Base-by-base conservation (phyloP, 2,329 filamentous ascomycete species). In the Apiospora koreana region DNA sequence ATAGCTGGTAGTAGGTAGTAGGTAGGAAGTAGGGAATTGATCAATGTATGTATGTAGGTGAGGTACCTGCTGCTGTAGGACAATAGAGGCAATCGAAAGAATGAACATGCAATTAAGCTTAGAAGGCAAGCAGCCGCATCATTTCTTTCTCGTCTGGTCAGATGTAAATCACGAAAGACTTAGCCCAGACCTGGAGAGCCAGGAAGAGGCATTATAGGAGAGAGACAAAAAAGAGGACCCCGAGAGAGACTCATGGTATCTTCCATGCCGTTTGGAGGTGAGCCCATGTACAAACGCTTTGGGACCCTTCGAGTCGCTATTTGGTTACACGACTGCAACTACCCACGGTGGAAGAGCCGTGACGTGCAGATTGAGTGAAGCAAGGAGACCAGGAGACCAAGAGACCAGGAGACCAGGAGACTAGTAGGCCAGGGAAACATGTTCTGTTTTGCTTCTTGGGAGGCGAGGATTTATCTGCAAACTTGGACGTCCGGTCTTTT, bases 31-130 rank as follows among this genome's bases (percentile, higher is more conserved):
- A 8, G 35, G 8, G 8, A 8, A 10, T 38, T 38, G 12, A 14
- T 5, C 35, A 41, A 41, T 8, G 25, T 54, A 28, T 25, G 50
- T 28, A 48, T n/a, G 9, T 48, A 23, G n/a, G 46, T 25, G 16
- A 12, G 41, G 12, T 4, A 10, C 41, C 7, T n/a, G 18, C 5
- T 21, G 23, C 21, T 16, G 62, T 67, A 69, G 35, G 67, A 67
- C 58, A 68, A 68, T 35, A 41, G 41, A 38, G 35, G 45, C 18
- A 31, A 48, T 16, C 43, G 8, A 68, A 58, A 41, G 25, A 25
- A 69, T 66, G 65, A 43, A 28, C 45, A 66, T 54, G 16, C 65
- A 64, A 71, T 71, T 70, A 71, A 70, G 70, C 70, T 70, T 71
- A 69, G 38, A 43, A 68, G 65, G 70, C 54, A 70, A 58, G 68